Conservation (phyloP, 2,329 filamentous ascomycete genomes). For the Phaeosphaeria sp. region DNA sequence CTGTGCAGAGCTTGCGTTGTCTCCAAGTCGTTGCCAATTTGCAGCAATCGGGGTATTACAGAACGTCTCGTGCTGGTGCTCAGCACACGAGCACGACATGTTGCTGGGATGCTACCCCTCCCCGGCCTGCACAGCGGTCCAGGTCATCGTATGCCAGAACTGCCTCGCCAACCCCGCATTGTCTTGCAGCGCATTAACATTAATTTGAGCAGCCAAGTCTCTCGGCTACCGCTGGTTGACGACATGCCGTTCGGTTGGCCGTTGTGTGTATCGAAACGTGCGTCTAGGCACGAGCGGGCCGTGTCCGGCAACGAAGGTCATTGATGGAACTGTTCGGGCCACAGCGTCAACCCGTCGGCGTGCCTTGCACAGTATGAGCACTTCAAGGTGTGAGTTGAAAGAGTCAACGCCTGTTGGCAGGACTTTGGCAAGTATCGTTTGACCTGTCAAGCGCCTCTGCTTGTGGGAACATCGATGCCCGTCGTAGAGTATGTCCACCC, state of each 20-base stretch:
- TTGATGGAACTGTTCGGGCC: neutral
- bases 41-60: constrained; percentile 22
- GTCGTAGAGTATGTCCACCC: neutral
- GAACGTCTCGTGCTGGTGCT: constrained; percentile 21
- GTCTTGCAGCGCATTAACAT: constrained; percentile 35
- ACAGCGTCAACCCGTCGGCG: neutral
- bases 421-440: neutral
- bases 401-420: neutral
- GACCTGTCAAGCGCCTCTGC: neutral
- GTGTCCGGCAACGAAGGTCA: neutral
- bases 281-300: neutral
- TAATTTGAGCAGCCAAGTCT: constrained; percentile 35
- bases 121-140: constrained; percentile 19
- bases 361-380: neutral
- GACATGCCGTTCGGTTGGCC: constrained; percentile 28
- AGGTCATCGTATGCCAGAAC: constrained; percentile 25
- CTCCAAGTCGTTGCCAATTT: constrained; percentile 8
- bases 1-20: constrained; percentile 9
- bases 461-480: neutral
- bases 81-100: constrained; percentile 32
- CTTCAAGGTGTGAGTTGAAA: neutral
- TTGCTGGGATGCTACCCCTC: constrained; percentile 16
- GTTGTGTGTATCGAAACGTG: constrained; percentile 1
- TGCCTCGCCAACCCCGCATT: constrained; percentile 45
- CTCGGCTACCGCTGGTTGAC: constrained; percentile 32